Conservation (phyloP, 139 green algal genomes). For the Tetradesmus obliquus region DNA sequence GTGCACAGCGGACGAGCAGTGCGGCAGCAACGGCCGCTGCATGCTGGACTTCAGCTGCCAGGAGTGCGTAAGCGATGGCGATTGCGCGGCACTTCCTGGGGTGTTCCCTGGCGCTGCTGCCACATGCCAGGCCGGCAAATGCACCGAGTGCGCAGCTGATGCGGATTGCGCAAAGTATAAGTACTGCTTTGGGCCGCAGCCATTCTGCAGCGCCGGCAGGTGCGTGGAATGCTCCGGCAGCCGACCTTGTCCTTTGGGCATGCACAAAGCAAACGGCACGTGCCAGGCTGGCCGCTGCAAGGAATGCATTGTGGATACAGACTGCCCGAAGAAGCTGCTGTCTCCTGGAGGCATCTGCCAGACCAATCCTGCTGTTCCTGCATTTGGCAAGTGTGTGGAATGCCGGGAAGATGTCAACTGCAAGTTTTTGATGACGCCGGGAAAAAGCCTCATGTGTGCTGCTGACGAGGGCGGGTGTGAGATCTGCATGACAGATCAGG, state of each 20-base stretch:
- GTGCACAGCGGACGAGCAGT: not conserved
- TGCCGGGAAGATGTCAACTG: not conserved
- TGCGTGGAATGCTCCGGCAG: not conserved
- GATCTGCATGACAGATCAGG: not conserved
- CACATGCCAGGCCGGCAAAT: not conserved
- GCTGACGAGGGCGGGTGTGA: not conserved
- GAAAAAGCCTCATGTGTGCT: not conserved
- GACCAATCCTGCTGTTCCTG: not conserved
- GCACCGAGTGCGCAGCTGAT: not conserved
- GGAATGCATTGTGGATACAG: not conserved
- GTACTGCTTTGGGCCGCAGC: not conserved
- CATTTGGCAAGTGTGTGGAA: not conserved
- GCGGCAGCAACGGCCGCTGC: not conserved
- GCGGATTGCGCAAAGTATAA: not conserved
- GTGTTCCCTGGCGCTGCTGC: not conserved
- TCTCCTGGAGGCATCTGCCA: not conserved
- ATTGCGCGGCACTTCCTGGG: not conserved
- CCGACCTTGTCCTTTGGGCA: not conserved
- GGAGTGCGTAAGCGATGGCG: not conserved
- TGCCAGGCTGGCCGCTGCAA: not conserved
- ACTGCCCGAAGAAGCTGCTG: not conserved
- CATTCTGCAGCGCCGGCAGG: not conserved
- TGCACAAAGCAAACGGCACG: not conserved
- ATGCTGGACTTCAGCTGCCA: not conserved
- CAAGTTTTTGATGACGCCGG: not conserved